Conservation (phyloP, 2,329 filamentous ascomycete genomes). For the Thielaviopsis ethacetica region DNA sequence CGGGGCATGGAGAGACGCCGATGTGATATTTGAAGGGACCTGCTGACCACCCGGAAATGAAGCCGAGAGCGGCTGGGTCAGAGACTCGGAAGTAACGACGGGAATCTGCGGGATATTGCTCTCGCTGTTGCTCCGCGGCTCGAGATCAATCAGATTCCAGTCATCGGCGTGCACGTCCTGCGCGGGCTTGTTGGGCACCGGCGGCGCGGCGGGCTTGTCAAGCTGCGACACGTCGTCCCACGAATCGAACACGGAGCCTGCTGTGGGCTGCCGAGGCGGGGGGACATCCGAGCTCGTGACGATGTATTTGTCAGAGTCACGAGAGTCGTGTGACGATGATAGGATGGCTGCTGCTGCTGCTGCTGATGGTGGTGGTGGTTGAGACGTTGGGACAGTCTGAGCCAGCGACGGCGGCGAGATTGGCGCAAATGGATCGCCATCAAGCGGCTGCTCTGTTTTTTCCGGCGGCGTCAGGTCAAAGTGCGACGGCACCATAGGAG, state of each 20-base stretch:
- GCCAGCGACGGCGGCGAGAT: neutral
- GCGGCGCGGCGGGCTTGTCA: neutral
- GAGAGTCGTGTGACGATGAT: constrained; percentile 1
- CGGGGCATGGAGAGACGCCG: neutral
- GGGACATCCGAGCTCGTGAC: neutral
- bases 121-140: neutral
- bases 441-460: neutral
- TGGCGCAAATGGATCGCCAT: neutral
- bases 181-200: neutral
- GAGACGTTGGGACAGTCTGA: too few species aligned
- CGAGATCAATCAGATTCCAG: constrained; percentile 34
- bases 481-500: neutral
- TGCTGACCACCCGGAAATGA: neutral
- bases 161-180: constrained; percentile 21
- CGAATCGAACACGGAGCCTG: neutral
- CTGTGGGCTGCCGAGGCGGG: constrained; percentile 8
- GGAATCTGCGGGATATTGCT: neutral
- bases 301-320: constrained; percentile 2
- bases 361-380: too few species aligned
- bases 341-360: neutral
- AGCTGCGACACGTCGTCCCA: constrained; percentile 5
- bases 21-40: neutral
- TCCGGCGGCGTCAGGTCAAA: neutral
- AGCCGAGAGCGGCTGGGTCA: neutral
- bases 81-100: neutral